Evolutionary conservation across 2,329 filamentous ascomycete genomes (phyloP).

Genomic region (Verticillium dahliae): DNA sequence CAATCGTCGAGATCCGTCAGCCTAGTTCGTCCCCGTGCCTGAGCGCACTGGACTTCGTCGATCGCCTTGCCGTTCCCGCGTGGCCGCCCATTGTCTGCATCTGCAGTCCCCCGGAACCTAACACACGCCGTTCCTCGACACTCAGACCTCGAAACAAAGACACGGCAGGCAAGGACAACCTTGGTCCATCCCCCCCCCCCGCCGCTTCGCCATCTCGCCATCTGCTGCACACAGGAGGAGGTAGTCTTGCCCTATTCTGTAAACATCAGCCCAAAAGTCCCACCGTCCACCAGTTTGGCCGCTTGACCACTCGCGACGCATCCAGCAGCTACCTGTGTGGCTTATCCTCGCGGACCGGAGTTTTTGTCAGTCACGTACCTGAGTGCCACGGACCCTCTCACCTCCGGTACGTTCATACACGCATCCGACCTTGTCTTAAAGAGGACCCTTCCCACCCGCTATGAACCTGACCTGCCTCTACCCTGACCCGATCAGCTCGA

Average conservation of each 20-base stretch:
- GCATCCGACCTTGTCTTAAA: slow-evolving; percentile 14
- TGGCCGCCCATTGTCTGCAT: slow-evolving; percentile 17
- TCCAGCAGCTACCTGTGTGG: slow-evolving; percentile 13
- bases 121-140: slow-evolving; percentile 20
- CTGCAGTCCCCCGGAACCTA: slow-evolving; percentile 25
- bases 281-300: slow-evolving; percentile 9
- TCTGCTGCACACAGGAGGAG: slow-evolving; percentile 14
- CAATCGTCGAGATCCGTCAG: slow-evolving; percentile 12
- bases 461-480: slow-evolving; percentile 9
- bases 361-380: slow-evolving; percentile 12
- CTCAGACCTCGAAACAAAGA: slow-evolving; percentile 24
- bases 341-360: slow-evolving; percentile 13
- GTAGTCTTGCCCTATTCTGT: slow-evolving; percentile 15
- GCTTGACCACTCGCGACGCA: slow-evolving; percentile 15
- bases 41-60: slow-evolving; percentile 13
- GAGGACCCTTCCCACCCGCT: slow-evolving; percentile 16
- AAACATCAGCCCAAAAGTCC: slow-evolving; percentile 3
- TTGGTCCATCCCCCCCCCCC: slow-evolving; percentile 16
- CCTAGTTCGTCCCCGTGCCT: slow-evolving; percentile 11
- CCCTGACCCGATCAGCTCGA: slow-evolving; percentile 11
- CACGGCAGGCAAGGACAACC: slow-evolving; percentile 17
- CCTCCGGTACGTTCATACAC: slow-evolving; percentile 13
- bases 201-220: slow-evolving; percentile 8
- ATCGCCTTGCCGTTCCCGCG: slow-evolving; percentile 10
- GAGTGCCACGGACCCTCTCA: slow-evolving; percentile 15